Base-by-base conservation (phyloP, 176 grass and related monocot species). In the Oryza coarctata region DNA sequence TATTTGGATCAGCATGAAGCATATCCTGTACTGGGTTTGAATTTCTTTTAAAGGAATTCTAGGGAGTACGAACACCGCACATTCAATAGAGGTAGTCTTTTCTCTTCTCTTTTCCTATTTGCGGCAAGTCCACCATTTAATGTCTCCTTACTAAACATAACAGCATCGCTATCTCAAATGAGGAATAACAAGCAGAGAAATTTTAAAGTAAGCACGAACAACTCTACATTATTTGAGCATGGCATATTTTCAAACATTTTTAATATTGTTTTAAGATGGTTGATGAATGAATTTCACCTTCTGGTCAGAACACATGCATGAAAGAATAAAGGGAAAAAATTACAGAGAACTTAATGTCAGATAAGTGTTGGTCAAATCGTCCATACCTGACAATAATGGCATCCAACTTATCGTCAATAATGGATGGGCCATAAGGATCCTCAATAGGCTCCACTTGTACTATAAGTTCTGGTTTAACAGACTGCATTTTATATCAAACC, bases 381-480 rank as follows among this genome's bases (percentile, higher is more conserved):
- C 40, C 49, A 77, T 90, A 93, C 91, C 91, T 93, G 82, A 93
- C 85, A 76, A 82, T 82, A 83, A 93, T 85, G 32, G 91, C 87
- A 79, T 93, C 85, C 82, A 93, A 66, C 74, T 82, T 87, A 62
- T 87, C 87, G 65, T 93, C 87, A 75, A 84, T 76, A 64, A 90
- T 85, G 47, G 91, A 90, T 85, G 87, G 87, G 33, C 87, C 87
- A 85, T 93, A 93, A 52, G 91, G 74, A 85, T 90, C 91, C 69
- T 70, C 81, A 85, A 93, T 93, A 67, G 91, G 82, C 40, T 93
- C 91, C 81, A 93, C 87, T 87, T 90, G 85, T 63, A 90, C 78
- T 66, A 66, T n/a, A 73, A 90, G 71, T 85, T 78, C 82, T 71
- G 87, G 91, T 62, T 93, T 87, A 66, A 85, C 82, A 49, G 87